Evolutionary conservation across 768 basidiomycete species (phyloP).

Genomic region (Kwoniella europaea): DNA sequence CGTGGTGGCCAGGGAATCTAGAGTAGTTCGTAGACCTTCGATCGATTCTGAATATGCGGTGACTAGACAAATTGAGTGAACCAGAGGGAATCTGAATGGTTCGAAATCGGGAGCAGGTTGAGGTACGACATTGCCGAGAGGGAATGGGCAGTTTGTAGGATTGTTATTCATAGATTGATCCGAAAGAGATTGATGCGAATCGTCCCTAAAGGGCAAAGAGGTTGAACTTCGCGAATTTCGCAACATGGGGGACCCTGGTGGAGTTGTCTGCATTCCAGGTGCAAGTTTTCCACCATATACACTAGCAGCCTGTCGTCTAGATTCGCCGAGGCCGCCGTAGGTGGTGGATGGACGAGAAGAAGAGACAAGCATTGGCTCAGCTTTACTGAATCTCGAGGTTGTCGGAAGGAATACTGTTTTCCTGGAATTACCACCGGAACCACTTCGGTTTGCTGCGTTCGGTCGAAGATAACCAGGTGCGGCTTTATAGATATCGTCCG

Average conservation of each 20-base stretch:
- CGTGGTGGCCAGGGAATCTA: slow-evolving; percentile 97
- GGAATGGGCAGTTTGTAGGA: slow-evolving; percentile 79
- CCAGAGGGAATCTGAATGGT: slow-evolving; percentile 94
- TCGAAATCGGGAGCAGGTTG: slow-evolving; percentile 90
- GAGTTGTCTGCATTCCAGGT: slow-evolving; percentile 64
- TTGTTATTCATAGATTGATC: slow-evolving; percentile 35
- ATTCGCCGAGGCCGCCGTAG: slow-evolving; percentile 49
- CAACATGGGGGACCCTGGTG: slow-evolving; percentile 74
- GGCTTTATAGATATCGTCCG: slow-evolving; percentile 89
- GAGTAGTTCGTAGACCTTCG: slow-evolving; percentile 92
- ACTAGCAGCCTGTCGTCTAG: slow-evolving; percentile 59
- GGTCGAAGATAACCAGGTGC: slow-evolving; percentile 90
- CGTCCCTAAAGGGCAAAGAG: slow-evolving; percentile 67
- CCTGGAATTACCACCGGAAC: slow-evolving; percentile 61
- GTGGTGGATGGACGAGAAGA: slow-evolving; percentile 54
- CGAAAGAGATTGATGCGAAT: slow-evolving; percentile 55
- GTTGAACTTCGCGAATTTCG: slow-evolving; percentile 80
- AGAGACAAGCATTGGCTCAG: slow-evolving; percentile 66
- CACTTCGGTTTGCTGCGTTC: slow-evolving; percentile 75
- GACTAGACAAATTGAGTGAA: slow-evolving; percentile 91
- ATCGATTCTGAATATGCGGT: slow-evolving; percentile 98
- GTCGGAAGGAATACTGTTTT: slow-evolving; percentile 62
- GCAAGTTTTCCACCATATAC: slow-evolving; percentile 60
- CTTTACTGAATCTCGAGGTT: slow-evolving; percentile 67
- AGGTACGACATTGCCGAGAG: slow-evolving; percentile 81